Conservation (phyloP, 345 rosid genomes). For the Microcos paniculata region DNA sequence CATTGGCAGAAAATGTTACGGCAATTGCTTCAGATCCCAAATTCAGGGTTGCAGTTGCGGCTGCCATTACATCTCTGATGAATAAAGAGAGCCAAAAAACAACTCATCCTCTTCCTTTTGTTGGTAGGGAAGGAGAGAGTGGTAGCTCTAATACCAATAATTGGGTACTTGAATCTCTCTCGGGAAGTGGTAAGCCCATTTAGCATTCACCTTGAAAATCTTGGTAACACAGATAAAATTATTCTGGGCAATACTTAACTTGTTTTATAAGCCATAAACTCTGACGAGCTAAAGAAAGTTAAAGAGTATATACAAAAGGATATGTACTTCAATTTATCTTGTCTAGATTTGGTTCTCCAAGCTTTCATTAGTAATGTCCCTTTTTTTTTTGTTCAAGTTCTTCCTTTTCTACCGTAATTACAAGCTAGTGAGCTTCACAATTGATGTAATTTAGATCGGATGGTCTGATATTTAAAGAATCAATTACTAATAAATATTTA, state of each 20-base stretch:
- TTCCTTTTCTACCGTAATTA: neutral
- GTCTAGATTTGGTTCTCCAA: neutral
- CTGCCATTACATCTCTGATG: conserved; percentile 47
- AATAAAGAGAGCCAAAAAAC: conserved; percentile 30
- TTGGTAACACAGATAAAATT: too few relatives aligned
- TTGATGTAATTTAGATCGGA: neutral
- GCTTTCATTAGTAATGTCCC: neutral
- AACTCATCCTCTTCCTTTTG: neutral
- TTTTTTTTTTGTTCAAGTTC: neutral
- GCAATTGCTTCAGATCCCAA: conserved; percentile 54
- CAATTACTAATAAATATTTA: too few relatives aligned
- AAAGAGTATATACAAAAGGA: neutral
- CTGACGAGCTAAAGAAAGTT: neutral
- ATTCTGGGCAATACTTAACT: neutral
- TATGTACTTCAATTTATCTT: neutral
- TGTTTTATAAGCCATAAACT: neutral
- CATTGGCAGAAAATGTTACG: conserved; percentile 28
- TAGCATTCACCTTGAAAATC: conserved; percentile 8
- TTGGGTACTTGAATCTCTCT: conserved; percentile 26
- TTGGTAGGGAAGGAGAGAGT: conserved; percentile 17
- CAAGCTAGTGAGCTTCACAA: neutral
- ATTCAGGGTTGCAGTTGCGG: conserved; percentile 57
- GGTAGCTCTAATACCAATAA: conserved; percentile 22
- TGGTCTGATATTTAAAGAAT: too few relatives aligned
- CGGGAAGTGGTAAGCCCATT: conserved; percentile 24